Evolutionary conservation across 768 basidiomycete species (phyloP), one percentile per base, ranked within the genome.

Genomic region (Xerocomus spinulosus): DNA sequence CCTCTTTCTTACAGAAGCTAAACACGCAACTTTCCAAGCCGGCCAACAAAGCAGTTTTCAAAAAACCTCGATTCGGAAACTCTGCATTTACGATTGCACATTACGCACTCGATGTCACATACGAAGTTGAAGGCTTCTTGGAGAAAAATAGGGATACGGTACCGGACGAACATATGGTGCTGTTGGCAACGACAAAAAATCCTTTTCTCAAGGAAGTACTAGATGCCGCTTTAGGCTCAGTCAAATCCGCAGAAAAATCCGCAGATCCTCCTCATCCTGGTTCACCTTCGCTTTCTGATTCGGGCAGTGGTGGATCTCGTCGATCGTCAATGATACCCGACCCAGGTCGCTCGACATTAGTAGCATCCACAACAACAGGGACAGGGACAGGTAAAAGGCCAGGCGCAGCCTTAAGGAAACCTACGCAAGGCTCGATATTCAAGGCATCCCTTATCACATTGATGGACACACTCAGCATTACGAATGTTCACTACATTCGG

Each of bases 91-190:
- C 95, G 2, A 92, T 99, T 57, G 90, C 94, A 9, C 96, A 99
- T 64, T 99, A 99, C 67, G 96, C 96, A 5, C 74, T 92, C 60
- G 96, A 99, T 65, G 96, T 99, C 46, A 97, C 94, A 2, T 99
- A 99, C 69, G 96, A 98, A 62, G 91, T 88, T 6, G 96, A 97
- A 55, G 94, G 96, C 17, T 99, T 99, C 71, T 74, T 99, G 65
- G 96, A 99, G 71, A 99, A 99, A 74, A 99, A 99, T 64, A 77
- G 95, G 48, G 96, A 99, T 66, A 97, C 96, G 2, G 96, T 99
- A 4, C 96, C 96, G 2, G 96, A 99, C 58, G 96, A 99, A 61
- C 96, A 98, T 46, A 91, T 99, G 80, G 72, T 82, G 3, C 75
- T 98, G 9, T 77, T 99, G 29, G 85, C 87, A 37, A 68, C 77